Conservation (phyloP, 495 filamentous ascomycete genomes). For the Tuber calosporum region DNA sequence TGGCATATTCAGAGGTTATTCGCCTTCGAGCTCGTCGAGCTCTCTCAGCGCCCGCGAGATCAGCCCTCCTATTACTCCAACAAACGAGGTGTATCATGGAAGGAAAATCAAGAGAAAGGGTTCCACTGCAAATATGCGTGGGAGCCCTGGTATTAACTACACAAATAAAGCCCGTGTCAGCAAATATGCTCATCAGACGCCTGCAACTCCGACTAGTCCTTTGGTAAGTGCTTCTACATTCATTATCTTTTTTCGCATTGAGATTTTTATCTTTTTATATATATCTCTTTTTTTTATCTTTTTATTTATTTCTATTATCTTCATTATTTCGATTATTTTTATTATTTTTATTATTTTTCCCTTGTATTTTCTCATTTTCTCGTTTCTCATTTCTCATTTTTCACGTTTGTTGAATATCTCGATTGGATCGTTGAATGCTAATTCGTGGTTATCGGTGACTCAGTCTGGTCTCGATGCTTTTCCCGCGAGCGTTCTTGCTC, state of each 20-base stretch:
- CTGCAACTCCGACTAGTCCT: slow-evolving; percentile 3
- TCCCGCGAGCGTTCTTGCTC: not conserved
- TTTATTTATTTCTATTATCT: not conserved
- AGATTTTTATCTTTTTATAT: not conserved
- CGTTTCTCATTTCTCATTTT: not conserved
- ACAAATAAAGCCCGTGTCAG: not conserved
- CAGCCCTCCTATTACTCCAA: slow-evolving; percentile 7
- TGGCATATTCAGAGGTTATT: slow-evolving; percentile 7
- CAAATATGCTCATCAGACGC: slow-evolving; percentile 5
- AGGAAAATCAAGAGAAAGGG: slow-evolving; percentile 3
- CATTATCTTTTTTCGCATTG: not conserved
- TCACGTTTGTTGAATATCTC: not conserved
- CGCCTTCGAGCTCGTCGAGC: not conserved
- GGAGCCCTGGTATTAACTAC: slow-evolving; percentile 5
- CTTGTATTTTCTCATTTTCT: not conserved
- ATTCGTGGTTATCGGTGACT: slow-evolving; percentile 1
- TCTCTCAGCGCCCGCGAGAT: slow-evolving; percentile 8
- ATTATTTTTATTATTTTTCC: too few species aligned
- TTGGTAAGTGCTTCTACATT: not conserved
- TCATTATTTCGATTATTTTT: too few species aligned
- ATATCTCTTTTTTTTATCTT: not conserved
- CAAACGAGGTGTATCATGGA: slow-evolving; percentile 7
- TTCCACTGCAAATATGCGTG: slow-evolving; percentile 5
- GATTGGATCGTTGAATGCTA: slow-evolving; percentile 1
- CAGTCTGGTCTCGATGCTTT: slow-evolving; percentile 4